A percentile compares a stretch with the other conserved stretches of the same genome.
phyloP scores from a whole-genome alignment of 1,139 yeast genomes.

The Geotrichum cucujoidarum region DNA sequence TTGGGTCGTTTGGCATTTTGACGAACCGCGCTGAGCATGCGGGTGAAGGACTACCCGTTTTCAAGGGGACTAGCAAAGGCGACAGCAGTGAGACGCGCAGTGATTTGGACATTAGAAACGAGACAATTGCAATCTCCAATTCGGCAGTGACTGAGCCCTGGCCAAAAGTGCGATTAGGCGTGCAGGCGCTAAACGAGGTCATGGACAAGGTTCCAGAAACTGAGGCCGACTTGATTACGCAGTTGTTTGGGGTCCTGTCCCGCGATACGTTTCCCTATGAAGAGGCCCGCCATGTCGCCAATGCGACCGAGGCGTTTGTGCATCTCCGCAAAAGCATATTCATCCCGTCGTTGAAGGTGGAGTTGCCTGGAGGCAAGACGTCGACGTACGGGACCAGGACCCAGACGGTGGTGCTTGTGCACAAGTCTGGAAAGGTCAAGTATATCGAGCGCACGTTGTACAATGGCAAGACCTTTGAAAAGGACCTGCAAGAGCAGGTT shows the following conservation, averaged over 20 bases:
- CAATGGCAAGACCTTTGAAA: slow-evolving; percentile 23
- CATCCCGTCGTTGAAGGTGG: slow-evolving; percentile 54
- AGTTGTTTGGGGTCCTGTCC: slow-evolving; percentile 52
- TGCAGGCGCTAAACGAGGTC: slow-evolving; percentile 40
- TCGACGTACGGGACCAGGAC: slow-evolving; percentile 82
- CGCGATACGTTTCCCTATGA: slow-evolving; percentile 40
- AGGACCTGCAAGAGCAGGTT: slow-evolving; percentile 20
- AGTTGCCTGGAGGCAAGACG: not conserved
- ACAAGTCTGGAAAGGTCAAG: slow-evolving; percentile 43
- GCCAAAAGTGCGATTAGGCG: slow-evolving; percentile 61
- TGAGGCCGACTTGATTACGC: slow-evolving; percentile 40
- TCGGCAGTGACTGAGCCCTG: slow-evolving; percentile 59
- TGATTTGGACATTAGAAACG: not conserved
- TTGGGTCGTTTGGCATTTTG: slow-evolving; percentile 39
- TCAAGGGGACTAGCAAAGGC: too few relatives aligned
- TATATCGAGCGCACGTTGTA: slow-evolving; percentile 44
- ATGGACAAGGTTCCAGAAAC: slow-evolving; percentile 33
- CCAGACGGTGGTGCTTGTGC: slow-evolving; percentile 68
- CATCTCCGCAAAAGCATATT: slow-evolving; percentile 59
- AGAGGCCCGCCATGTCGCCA: slow-evolving; percentile 14
- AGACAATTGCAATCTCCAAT: slow-evolving; percentile 56
- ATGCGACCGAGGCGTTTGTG: slow-evolving; percentile 30
- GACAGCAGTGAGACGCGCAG: too few relatives aligned
- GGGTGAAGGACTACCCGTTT: too few relatives aligned
- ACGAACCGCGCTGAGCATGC: slow-evolving; percentile 28